These are phyloP conservation scores for Furcasterigmium sp. DNA, from an alignment of 2,329 filamentous ascomycete species.

Conservation along the genomic window DNA sequence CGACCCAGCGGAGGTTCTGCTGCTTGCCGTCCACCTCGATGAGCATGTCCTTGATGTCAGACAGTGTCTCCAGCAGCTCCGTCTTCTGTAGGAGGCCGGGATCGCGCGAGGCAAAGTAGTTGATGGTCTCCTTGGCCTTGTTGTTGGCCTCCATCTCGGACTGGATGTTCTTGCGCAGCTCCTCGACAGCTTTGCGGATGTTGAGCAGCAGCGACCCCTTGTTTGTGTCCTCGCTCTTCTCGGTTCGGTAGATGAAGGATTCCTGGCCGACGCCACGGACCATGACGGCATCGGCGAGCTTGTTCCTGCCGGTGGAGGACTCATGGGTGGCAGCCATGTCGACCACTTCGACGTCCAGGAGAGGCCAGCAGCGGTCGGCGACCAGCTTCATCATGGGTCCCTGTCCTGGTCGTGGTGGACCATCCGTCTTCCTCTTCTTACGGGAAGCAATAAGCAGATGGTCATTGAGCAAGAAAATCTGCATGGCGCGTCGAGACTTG, in stretches of 20 bases:
- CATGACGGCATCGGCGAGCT: constrained; percentile 81
- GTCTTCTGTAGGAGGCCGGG: constrained; percentile 72
- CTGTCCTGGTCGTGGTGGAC: constrained; percentile 41
- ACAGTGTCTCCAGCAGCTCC: constrained; percentile 72
- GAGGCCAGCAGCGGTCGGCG: constrained; percentile 88
- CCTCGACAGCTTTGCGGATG: constrained; percentile 88
- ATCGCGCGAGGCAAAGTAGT: constrained; percentile 77
- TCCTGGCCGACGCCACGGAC: constrained; percentile 80
- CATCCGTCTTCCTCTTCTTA: constrained; percentile 86
- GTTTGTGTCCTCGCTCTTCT: constrained; percentile 71
- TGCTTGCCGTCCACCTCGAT: constrained; percentile 97
- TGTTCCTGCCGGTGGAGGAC: constrained; percentile 47
- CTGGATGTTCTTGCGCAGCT: constrained; percentile 78
- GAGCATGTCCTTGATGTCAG: constrained; percentile 77
- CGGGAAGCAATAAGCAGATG: constrained; percentile 86
- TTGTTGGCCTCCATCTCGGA: constrained; percentile 85
- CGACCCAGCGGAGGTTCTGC: constrained; percentile 93
- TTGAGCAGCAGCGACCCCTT: constrained; percentile 80
- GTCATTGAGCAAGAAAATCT: constrained; percentile 90
- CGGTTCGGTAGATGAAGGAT: constrained; percentile 90
- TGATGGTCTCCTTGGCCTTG: constrained; percentile 77
- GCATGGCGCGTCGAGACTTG: constrained; percentile 84
- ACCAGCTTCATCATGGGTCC: constrained; percentile 70
- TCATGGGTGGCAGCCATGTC: constrained; percentile 71
- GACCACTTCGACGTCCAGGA: constrained; percentile 88